These are phyloP conservation scores for Mrakia hoshinonis DNA, from an alignment of 768 basidiomycete genomes.

Conservation along the genomic window DNA sequence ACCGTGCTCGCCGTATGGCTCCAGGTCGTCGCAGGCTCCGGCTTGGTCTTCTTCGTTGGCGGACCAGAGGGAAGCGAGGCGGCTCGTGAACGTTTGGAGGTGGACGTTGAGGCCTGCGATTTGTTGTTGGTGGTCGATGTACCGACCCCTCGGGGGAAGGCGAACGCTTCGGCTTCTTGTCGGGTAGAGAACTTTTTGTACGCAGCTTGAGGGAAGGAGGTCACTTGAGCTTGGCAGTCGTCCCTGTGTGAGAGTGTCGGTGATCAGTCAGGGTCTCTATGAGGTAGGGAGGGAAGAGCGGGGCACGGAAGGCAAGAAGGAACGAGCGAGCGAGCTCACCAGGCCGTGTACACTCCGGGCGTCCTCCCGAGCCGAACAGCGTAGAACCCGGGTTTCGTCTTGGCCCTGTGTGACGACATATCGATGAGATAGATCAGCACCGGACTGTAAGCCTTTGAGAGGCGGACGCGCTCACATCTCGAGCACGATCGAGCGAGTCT, in stretches of 20 bases:
- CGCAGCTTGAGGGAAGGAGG: neutral
- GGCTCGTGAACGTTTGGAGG: neutral
- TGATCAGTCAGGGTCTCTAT: too few relatives aligned
- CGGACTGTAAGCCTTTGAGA: too few relatives aligned
- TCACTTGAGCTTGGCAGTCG: constrained; percentile 4
- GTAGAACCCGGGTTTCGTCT: neutral
- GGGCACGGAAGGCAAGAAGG: neutral
- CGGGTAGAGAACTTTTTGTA: constrained; percentile 15
- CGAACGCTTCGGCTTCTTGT: neutral
- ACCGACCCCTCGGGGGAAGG: neutral
- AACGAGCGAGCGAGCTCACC: neutral
- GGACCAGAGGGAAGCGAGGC: neutral
- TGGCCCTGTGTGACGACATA: neutral
- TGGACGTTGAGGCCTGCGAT: neutral
- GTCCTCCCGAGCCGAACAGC: neutral
- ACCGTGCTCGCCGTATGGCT: neutral
- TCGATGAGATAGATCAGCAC: too few relatives aligned
- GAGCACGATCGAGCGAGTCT: neutral
- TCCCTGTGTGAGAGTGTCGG: neutral
- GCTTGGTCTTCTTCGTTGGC: neutral
- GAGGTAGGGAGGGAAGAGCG: neutral
- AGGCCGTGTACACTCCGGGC: neutral
- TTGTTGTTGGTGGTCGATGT: neutral
- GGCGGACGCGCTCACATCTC: neutral
- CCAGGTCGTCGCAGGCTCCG: too few relatives aligned